Percentiles rank a stretch among this genome's conserved stretches.
Conservation (phyloP, 192 early-diverging fungal genomes). For the Borealophlyctis nickersoniae region DNA sequence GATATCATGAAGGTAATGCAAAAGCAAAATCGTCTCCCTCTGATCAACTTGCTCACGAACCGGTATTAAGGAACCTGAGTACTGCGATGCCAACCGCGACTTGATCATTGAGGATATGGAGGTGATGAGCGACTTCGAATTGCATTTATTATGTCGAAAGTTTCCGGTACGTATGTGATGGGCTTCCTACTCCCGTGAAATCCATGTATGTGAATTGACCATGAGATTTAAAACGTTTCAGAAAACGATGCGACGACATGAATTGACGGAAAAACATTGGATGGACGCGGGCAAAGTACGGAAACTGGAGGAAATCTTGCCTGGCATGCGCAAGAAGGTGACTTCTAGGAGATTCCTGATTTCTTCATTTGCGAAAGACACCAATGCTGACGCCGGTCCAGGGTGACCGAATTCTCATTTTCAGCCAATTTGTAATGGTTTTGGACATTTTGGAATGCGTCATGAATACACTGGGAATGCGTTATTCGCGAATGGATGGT, state of each 20-base stretch:
- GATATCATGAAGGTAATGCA: conserved; percentile 48
- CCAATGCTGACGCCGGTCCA: conserved; percentile 18
- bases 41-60: conserved; percentile 10
- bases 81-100: conserved; percentile 68
- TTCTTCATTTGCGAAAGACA: not conserved
- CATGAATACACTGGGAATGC: conserved; percentile 32
- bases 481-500: conserved; percentile 38
- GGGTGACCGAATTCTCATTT: conserved; percentile 47
- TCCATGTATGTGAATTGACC: not conserved
- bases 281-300: conserved; percentile 78
- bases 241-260: conserved; percentile 38
- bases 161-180: conserved; percentile 40
- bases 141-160: conserved; percentile 65
- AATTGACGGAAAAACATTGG: conserved; percentile 51
- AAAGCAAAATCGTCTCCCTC: not conserved
- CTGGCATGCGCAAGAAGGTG: conserved; percentile 32
- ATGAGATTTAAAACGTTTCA: conserved; percentile 9
- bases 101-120: conserved; percentile 85
- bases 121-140: conserved; percentile 82
- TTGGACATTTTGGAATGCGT: conserved; percentile 53
- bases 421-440: conserved; percentile 56
- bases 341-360: conserved; percentile 13
- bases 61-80: conserved; percentile 57
- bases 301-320: conserved; percentile 55
- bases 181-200: not conserved